phyloP scores from a whole-genome alignment of 176 grass and related monocot genomes.

The Oryza glumipatula region DNA sequence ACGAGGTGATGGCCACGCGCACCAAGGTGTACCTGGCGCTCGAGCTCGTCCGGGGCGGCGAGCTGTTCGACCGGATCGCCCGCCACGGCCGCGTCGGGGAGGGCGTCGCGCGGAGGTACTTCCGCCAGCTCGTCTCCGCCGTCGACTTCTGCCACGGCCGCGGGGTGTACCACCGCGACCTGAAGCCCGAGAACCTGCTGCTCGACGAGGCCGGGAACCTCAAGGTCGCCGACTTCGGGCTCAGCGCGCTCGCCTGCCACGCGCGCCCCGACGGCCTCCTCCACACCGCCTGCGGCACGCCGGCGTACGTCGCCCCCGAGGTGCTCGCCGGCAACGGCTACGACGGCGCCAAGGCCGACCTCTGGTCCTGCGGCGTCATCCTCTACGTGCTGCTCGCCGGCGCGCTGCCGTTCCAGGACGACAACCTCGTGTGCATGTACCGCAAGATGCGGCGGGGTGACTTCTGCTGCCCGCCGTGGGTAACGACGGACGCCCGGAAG shows the following conservation, averaged over 20 bases:
- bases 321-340: constrained; percentile 55
- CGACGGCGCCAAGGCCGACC: constrained; percentile 59
- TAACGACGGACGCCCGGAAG: constrained; percentile 43
- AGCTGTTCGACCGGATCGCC: constrained; percentile 76
- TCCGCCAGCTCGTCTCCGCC: constrained; percentile 52
- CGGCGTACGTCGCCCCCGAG: constrained; percentile 57
- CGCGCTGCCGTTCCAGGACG: constrained; percentile 45
- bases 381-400: constrained; percentile 66
- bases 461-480: constrained; percentile 46
- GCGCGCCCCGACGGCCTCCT: constrained; percentile 49
- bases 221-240: constrained; percentile 59
- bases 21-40: constrained; percentile 58
- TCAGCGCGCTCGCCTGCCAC: constrained; percentile 50
- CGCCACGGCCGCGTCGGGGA: constrained; percentile 48
- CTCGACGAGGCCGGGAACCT: constrained; percentile 56
- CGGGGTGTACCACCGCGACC: constrained; percentile 58
- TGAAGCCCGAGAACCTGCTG: constrained; percentile 67
- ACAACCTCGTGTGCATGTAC: constrained; percentile 63
- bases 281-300: constrained; percentile 59
- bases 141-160: constrained; percentile 65
- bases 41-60: constrained; percentile 87
- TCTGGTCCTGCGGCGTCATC: constrained; percentile 66
- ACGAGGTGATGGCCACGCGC: constrained; percentile 64
- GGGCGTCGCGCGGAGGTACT: constrained; percentile 47
- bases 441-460: constrained; percentile 51